Evolutionary conservation across 108 stramenopile genomes (phyloP).

Genomic region (Fragilaria crotonensis): DNA sequence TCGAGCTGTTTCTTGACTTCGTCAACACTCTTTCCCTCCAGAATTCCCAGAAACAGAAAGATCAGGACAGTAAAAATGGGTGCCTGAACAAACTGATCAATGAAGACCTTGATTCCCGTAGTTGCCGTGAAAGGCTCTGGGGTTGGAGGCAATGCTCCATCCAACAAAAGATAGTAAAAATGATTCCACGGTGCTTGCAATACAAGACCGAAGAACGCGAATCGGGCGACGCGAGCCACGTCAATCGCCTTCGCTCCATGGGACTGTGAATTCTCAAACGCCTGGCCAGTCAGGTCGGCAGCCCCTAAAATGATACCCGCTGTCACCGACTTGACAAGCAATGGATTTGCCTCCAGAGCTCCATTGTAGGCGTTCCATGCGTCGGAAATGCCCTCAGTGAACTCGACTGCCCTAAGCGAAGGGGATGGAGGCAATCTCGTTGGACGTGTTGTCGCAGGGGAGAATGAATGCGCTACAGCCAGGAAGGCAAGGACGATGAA

Average conservation of each 20-base stretch:
- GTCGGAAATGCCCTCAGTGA: conserved; percentile 9
- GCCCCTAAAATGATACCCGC: conserved; percentile 83
- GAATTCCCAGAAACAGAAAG: conserved; percentile 74
- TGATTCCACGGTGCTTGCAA: conserved; percentile 93
- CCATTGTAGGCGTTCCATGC: conserved; percentile 60
- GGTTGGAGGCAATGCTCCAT: conserved; percentile 86
- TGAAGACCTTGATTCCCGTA: conserved; percentile 64
- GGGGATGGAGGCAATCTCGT: background rate
- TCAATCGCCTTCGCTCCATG: conserved; percentile 23
- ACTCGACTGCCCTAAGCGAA: background rate
- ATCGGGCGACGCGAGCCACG: conserved; percentile 59
- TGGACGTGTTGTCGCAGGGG: too few relatives aligned
- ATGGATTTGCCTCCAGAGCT: conserved; percentile 51
- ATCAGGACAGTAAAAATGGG: conserved; percentile 90
- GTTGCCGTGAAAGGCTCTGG: conserved; percentile 78
- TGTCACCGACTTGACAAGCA: conserved; percentile 72
- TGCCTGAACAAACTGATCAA: conserved; percentile 93
- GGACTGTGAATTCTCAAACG: conserved; percentile 26
- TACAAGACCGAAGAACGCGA: conserved; percentile 84
- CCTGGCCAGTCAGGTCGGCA: conserved; percentile 79
- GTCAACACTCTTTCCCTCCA: conserved; percentile 73
- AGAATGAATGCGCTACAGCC: too few relatives aligned
- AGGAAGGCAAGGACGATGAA: too few relatives aligned
- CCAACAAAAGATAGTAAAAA: conserved; percentile 80
- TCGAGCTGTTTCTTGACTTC: conserved; percentile 63